Percentiles rank a stretch among this genome's conserved stretches.
These are phyloP conservation scores for Annulohypoxylon truncatum DNA, from an alignment of 2,329 filamentous ascomycete genomes.

Conservation along the genomic window DNA sequence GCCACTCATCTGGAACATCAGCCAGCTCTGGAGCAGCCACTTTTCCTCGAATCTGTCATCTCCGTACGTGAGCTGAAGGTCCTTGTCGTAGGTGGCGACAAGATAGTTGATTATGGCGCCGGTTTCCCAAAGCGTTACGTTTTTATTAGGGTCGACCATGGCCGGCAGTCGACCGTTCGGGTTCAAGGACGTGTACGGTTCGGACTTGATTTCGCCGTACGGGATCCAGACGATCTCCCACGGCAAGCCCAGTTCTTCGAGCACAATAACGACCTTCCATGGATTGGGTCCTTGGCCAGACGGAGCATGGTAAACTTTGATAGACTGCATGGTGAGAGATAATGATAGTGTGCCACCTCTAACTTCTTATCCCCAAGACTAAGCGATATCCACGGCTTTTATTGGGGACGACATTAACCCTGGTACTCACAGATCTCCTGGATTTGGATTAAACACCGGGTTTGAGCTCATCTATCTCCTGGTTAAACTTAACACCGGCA, in stretches of 20 bases:
- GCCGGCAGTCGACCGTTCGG: slow-evolving; percentile 53
- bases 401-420: background rate
- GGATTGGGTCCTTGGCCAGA: slow-evolving; percentile 46
- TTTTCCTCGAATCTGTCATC: slow-evolving; percentile 51
- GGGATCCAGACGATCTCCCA: slow-evolving; percentile 42
- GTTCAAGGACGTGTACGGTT: slow-evolving; percentile 49
- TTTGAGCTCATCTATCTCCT: background rate
- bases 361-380: background rate
- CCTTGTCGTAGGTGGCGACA: slow-evolving; percentile 57
- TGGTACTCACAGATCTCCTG: background rate
- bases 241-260: slow-evolving; percentile 49
- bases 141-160: slow-evolving; percentile 56
- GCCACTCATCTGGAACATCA: slow-evolving; percentile 56
- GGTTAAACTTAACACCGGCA: background rate
- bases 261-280: slow-evolving; percentile 46
- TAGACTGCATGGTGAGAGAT: slow-evolving; percentile 28
- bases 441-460: background rate
- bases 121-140: slow-evolving; percentile 61
- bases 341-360: background rate
- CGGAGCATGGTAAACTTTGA: slow-evolving; percentile 38
- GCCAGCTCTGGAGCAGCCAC: slow-evolving; percentile 56
- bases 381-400: background rate
- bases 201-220: slow-evolving; percentile 48
- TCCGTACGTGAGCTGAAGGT: slow-evolving; percentile 55
- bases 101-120: slow-evolving; percentile 63